Base-by-base conservation (phyloP, 1,139 yeast species). In the Taphrina communis region DNA sequence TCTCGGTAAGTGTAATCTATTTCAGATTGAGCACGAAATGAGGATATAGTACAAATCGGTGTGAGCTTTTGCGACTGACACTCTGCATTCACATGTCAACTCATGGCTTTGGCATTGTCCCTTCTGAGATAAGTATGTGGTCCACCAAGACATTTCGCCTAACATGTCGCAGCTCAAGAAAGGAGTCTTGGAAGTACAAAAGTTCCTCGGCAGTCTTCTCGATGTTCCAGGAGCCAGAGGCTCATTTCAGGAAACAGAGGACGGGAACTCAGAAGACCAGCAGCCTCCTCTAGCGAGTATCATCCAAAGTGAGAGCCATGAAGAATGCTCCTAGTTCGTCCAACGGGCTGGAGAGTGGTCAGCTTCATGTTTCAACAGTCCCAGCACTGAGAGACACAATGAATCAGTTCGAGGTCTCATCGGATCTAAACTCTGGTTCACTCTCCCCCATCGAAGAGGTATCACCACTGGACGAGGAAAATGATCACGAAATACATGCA, bases 401-500 rank as follows among this genome's bases (percentile, higher is more conserved):
- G 8, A 50, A n/a, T 21, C 48, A 44, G 8, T 12, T 44, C 19
- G 48, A 44, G 17, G n/a, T 17, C 8, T 12, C 19, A 12, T 7
- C n/a, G 48, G 48, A 44, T 12, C 19, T 44, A 17, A 12, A 7
- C n/a, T n/a, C 8, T 1, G 48, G 36, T 8, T 14, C 53, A 21
- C n/a, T 50, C 6, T 50, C 53, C 11, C 53, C 53, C 4, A 50
- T 50, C 31, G 53, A 50, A n/a, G 53, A 50, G n/a, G 53, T 50
- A 7, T 50, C 53, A 11, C 53, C 35, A 11, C 11, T 50, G n/a
- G 36, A 50, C 21, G 53, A 50, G n/a, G 53, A 11, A n/a, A 25
- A n/a, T 50, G 36, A 14, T n/a, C 48, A 44, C 12, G n/a, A 8
- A n/a, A 12, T 44, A 12, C 19, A n/a, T 44, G n/a, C 19, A 44